These are phyloP conservation scores for Vachellia pachyceras DNA, from an alignment of 306 rosid species.

Conservation along the genomic window DNA sequence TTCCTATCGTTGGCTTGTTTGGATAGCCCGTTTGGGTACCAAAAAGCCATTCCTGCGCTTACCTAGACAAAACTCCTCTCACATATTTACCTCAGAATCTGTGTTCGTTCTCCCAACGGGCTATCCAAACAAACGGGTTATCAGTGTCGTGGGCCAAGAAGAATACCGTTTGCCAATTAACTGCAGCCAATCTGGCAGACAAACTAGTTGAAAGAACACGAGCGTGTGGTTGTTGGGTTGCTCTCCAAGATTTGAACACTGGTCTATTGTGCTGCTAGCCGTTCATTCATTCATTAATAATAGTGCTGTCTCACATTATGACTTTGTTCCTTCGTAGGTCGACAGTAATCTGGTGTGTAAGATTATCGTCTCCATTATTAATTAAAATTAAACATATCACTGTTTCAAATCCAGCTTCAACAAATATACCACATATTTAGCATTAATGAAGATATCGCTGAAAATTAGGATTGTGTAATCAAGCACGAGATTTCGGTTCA, in stretches of 20 bases:
- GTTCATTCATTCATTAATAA: not conserved
- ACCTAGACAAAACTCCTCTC: too few relatives aligned
- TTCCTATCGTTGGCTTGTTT: not conserved
- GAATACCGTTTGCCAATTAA: not conserved
- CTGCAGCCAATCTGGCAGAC: not conserved
- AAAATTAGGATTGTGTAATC: too few relatives aligned
- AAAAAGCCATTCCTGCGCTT: too few relatives aligned
- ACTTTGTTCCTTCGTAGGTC: not conserved
- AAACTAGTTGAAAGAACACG: not conserved
- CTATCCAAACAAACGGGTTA: too few relatives aligned
- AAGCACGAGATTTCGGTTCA: too few relatives aligned
- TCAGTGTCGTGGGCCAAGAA: conserved; percentile 26
- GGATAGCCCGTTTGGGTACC: too few relatives aligned
- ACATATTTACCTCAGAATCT: too few relatives aligned
- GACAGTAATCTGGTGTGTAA: not conserved
- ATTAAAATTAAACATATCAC: not conserved
- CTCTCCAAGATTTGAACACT: too few relatives aligned
- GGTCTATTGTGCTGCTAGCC: not conserved
- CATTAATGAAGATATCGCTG: too few relatives aligned
- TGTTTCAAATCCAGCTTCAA: not conserved
- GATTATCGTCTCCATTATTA: not conserved
- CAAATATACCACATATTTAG: too few relatives aligned
- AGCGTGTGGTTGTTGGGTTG: not conserved
- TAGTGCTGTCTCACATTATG: not conserved
- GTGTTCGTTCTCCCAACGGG: too few relatives aligned